Evolutionary conservation across 169 alveolate genomes (phyloP).

Genomic region (Plasmodium blacklocki): DNA sequence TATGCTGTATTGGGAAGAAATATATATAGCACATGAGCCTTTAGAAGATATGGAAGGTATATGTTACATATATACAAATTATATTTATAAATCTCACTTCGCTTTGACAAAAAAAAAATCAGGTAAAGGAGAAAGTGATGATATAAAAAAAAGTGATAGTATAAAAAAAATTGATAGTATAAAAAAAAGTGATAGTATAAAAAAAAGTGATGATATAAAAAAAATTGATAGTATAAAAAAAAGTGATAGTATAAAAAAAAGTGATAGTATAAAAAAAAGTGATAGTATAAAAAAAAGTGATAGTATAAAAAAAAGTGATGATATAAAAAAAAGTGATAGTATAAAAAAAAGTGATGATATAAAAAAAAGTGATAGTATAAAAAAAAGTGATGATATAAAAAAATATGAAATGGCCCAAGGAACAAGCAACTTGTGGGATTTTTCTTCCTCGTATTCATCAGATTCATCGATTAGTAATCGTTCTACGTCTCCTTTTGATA

Average conservation of each 20-base stretch:
- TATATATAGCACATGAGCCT: not conserved
- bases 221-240: not conserved
- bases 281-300: constrained; percentile 5
- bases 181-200: not conserved
- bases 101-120: constrained; percentile 14
- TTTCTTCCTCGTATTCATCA: too few species aligned
- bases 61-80: constrained; percentile 64
- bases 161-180: not conserved
- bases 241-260: not conserved
- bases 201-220: not conserved
- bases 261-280: not conserved
- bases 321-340: not conserved
- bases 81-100: constrained; percentile 59
- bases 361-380: not conserved
- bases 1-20: constrained; percentile 32
- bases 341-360: not conserved
- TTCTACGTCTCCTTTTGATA: too few species aligned
- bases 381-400: not conserved
- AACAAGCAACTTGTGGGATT: too few species aligned
- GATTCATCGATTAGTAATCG: too few species aligned
- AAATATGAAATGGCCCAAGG: too few species aligned
- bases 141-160: not conserved
- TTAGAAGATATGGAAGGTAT: not conserved
- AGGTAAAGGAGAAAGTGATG: not conserved
- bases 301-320: not conserved